phyloP scores from a whole-genome alignment of 768 basidiomycete genomes.

The Coprinopsis sp. region DNA sequence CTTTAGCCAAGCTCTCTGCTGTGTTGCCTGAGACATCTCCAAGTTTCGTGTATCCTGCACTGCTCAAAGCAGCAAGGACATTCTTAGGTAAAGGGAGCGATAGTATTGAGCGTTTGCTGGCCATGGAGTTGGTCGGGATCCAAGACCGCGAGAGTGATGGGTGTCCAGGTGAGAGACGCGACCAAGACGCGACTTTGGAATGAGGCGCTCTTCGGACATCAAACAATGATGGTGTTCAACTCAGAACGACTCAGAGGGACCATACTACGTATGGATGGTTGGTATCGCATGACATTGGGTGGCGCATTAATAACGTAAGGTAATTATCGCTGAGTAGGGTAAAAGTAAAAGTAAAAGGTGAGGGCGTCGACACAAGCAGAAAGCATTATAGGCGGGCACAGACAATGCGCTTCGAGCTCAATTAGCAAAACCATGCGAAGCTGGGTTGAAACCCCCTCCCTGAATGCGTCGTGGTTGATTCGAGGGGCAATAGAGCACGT shows the following conservation, averaged over 20 bases:
- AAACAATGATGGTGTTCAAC: too few species aligned
- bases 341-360: too few species aligned
- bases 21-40: conserved; percentile 44
- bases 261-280: too few species aligned
- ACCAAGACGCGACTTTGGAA: too few species aligned
- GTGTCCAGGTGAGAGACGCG: too few species aligned
- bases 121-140: conserved; percentile 27
- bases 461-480: conserved; percentile 1
- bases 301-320: too few species aligned
- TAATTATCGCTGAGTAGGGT: too few species aligned
- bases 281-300: too few species aligned
- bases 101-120: conserved; percentile 38
- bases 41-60: conserved; percentile 54
- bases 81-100: conserved; percentile 44
- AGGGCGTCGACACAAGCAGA: not conserved
- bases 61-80: conserved; percentile 41
- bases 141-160: too few species aligned
- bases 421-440: not conserved
- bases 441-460: not conserved
- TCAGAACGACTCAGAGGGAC: too few species aligned
- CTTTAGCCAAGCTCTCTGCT: conserved; percentile 45
- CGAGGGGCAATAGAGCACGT: not conserved
- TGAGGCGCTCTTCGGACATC: too few species aligned
- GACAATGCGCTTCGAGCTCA: not conserved
- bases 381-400: not conserved